Base-by-base conservation (phyloP, 371 early-diverging fungal species). In the Zopfochytrium polystomum region DNA sequence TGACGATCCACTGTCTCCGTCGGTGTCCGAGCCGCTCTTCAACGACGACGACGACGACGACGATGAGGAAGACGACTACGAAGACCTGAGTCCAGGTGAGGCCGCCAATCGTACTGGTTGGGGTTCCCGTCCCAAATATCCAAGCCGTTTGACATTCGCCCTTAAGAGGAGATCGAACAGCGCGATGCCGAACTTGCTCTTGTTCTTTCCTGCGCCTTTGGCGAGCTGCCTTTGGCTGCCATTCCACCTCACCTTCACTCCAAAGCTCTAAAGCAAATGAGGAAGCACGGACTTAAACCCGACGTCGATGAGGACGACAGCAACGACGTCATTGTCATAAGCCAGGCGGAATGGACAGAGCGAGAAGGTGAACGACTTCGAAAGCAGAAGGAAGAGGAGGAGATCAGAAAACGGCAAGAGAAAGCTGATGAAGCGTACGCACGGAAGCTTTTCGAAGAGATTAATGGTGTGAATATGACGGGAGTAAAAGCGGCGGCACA, bases 121-220 rank as follows among this genome's bases (percentile, higher is more conserved):
- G 26, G 1, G 15, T 15, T 49, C 49, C 26, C 1, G n/a, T 2
- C n/a, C 49, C 43, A 35, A 20, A 20, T 20, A 27, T 56, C 13
- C 29, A 25, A 26, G 29, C 26, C 7, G 44, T 43, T 49, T 23
- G 15, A n/a, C 49, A 22, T 23, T 49, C 22, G 15, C 49, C 18
- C 25, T 49, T 18, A 20, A 52, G 60, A 60, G 27, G 60, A 60
- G 30, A 60, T 60, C 42, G 60, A 60, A 9, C 43, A 22, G 35
- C 54, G 45, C n/a, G 60, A 60, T 34, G 22, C 35, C 38, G 52
- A 60, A 27, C 22, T 23, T 33, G 60, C 60, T 7, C 18, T 25
- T 7, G 23, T 60, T n/a, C 27, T 52, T 18, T 6, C 38, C 6
- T 60, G 35, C 30, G 42, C 43, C 7, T 5, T 11, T 18, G 58